Evolutionary conservation across 768 basidiomycete genomes (phyloP), one percentile per base, ranked within the genome.

Genomic region (Amanita thiersii): DNA sequence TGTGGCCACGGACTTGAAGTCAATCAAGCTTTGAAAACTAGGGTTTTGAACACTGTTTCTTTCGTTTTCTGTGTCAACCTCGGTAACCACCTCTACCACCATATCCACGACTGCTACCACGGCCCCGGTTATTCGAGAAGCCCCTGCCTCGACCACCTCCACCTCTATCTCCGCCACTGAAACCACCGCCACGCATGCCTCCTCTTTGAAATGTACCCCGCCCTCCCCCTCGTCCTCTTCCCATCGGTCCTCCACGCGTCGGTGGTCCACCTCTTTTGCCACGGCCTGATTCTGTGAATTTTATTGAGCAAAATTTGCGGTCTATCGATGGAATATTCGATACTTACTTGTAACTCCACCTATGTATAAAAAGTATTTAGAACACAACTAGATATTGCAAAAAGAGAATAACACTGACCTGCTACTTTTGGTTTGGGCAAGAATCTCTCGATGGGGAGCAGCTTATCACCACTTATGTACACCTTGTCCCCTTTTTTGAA

Each of bases 401-500:
- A 52, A 30, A 44, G 37, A 45, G 25, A 44, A 39, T 20, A 9
- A 49, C 19, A 59, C 68, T 40, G 51, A 69, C 73, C 85, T 44
- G 63, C 71, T 14, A 72, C 68, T 69, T 96, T 98, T 40, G 94
- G 93, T 67, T 91, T 97, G 5, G 96, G 96, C 47, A 99, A 68
- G 68, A 99, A 99, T 50, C 96, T 71, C 48, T 99, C 96, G 40
- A 98, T 81, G 5, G 96, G 94, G 29, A 99, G 69, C 40, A 98
- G 76, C 64, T 97, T 98, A 68, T 99, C 96, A n/a, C 84, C 83
- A 29, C 80, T 88, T 56, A 99, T 97, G 61, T 88, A 99, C 32
- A 99, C 88, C 59, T 94, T 97, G 68, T 99, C 96, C 33, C 96
- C 96, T 56, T 86, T 88, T 66, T 94, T 87, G 67, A 99, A 99